Evolutionary conservation across 768 basidiomycete species (phyloP).

Genomic region (Saitozyma podzolica): DNA sequence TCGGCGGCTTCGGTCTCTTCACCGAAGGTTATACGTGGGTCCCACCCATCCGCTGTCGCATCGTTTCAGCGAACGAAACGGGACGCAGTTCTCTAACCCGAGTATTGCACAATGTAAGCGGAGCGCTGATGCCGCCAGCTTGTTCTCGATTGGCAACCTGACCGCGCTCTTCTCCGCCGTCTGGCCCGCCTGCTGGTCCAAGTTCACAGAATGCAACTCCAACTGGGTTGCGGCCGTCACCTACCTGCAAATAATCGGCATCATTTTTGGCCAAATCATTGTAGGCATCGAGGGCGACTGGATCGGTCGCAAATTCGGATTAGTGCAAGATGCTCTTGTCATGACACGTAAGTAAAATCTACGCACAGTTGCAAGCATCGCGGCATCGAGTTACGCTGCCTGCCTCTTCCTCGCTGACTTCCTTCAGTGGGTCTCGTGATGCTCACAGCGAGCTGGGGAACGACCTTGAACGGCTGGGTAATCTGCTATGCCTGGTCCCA

Average conservation of each 20-base stretch:
- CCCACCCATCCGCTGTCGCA: background rate
- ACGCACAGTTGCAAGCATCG: no score
- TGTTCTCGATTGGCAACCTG: conserved; percentile 56
- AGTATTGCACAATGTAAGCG: background rate
- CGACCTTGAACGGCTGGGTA: conserved; percentile 54
- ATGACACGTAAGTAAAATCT: conserved; percentile 44
- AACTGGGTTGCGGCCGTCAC: conserved; percentile 52
- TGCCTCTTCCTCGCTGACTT: background rate
- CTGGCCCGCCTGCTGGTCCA: conserved; percentile 53
- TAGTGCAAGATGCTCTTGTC: conserved; percentile 54
- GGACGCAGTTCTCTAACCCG: no score
- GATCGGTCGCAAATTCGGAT: conserved; percentile 54
- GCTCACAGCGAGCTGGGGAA: conserved; percentile 56
- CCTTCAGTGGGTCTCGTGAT: conserved; percentile 52
- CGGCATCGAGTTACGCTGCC: no score
- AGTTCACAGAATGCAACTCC: conserved; percentile 40
- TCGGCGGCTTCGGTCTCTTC: conserved; percentile 51
- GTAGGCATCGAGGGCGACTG: conserved; percentile 55
- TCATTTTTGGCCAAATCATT: conserved; percentile 53
- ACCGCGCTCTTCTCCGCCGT: conserved; percentile 49
- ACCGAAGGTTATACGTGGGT: conserved; percentile 50
- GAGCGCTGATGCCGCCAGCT: conserved; percentile 10
- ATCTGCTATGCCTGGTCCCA: conserved; percentile 52
- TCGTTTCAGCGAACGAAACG: no score
- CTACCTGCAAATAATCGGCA: conserved; percentile 54